These are phyloP conservation scores for Nymphaea colorata DNA, from an alignment of 164 flowering plant genomes.

Conservation along the genomic window DNA sequence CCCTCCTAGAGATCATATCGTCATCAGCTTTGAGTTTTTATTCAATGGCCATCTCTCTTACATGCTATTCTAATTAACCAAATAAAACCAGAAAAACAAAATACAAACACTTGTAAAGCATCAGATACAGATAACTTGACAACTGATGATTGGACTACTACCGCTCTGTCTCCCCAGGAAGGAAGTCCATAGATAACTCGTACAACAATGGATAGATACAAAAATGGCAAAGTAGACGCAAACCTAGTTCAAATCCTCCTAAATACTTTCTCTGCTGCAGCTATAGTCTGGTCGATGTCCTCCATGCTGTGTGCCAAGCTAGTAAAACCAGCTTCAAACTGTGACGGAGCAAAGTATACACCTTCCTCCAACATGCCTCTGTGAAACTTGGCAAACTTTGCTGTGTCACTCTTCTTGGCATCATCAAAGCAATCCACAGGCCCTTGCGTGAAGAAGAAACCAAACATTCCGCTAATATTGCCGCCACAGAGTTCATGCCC, in stretches of 20 bases:
- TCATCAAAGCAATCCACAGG: constrained; percentile 78
- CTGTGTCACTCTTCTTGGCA: constrained; percentile 85
- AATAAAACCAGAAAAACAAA: neutral
- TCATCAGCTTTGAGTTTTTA: neutral
- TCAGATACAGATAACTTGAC: neutral
- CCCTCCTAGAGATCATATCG: no score
- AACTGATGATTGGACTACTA: neutral
- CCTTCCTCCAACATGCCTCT: constrained; percentile 91
- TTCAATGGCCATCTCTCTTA: neutral
- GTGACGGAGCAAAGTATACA: constrained; percentile 89
- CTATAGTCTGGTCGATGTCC: constrained; percentile 65
- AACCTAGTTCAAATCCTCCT: constrained; percentile 23
- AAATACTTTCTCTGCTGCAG: constrained; percentile 81
- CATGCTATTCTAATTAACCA: neutral
- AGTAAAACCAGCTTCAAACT: constrained; percentile 96
- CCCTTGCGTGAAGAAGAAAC: constrained; percentile 85
- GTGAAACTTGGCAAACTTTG: constrained; percentile 63
- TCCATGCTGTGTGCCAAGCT: constrained; percentile 74
- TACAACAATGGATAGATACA: neutral
- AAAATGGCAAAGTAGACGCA: neutral
- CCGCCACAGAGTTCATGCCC: constrained; percentile 88
- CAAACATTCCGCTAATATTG: constrained; percentile 78
- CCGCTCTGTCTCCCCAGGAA: neutral
- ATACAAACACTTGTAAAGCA: neutral
- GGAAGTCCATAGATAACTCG: neutral